Conservation (phyloP, 1,284 basidiomycete genomes). For the Pyrrhoderma noxium region DNA sequence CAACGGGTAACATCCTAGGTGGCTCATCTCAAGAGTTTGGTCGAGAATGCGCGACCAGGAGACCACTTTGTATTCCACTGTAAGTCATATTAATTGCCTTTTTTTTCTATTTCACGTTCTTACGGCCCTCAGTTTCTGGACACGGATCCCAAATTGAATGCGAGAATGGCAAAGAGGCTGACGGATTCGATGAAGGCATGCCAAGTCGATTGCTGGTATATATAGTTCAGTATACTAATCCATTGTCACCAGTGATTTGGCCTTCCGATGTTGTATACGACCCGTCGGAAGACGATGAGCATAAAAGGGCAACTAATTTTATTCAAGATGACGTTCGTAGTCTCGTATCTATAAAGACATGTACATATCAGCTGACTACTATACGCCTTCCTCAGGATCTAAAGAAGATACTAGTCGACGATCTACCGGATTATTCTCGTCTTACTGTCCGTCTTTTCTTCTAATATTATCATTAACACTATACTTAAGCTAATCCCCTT, state of each 20-base stretch:
- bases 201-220: not conserved
- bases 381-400: slow-evolving; percentile 5
- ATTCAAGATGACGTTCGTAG: slow-evolving; percentile 18
- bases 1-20: slow-evolving; percentile 1
- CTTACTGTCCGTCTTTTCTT: slow-evolving; percentile 15
- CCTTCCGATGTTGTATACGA: slow-evolving; percentile 11
- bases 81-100: slow-evolving; percentile 8
- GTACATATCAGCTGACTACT: not conserved
- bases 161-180: slow-evolving; percentile 12
- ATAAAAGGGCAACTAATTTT: not conserved
- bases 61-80: slow-evolving; percentile 20
- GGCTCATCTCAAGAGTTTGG: slow-evolving; percentile 12
- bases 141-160: slow-evolving; percentile 18
- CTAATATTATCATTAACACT: too few relatives aligned
- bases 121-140: slow-evolving; percentile 14
- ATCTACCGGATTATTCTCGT: slow-evolving; percentile 15
- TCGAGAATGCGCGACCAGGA: slow-evolving; percentile 16
- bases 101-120: not conserved
- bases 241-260: slow-evolving; percentile 11
- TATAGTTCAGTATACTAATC: not conserved
- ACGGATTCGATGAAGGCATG: slow-evolving; percentile 19
- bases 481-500: too few relatives aligned
- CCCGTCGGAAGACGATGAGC: not conserved
- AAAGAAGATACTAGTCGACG: slow-evolving; percentile 14
- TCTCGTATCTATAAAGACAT: not conserved